Base-by-base conservation (phyloP, 2,329 filamentous ascomycete species). In the Ampelomyces quisqualis region DNA sequence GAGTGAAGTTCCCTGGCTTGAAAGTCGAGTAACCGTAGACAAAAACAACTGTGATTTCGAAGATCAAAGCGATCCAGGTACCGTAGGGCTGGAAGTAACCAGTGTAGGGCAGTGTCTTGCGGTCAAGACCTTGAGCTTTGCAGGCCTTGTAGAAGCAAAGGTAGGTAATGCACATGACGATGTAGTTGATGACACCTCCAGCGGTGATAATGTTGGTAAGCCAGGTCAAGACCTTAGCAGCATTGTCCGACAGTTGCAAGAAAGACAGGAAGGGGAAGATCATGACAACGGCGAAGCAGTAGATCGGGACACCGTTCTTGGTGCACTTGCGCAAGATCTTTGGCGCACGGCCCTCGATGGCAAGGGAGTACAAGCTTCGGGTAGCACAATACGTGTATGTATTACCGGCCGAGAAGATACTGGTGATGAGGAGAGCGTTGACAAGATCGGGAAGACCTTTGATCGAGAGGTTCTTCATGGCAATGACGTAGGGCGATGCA, bases 161-260 rank as follows among this genome's bases (percentile, higher is more conserved):
- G 63, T 79, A 82, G n/a, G 78, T 82, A 17, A 76, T 60, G 31
- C 69, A 70, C 69, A 82, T 81, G 60, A 78, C 72, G 38, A 68
- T 66, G 54, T 58, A 69, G 58, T 69, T 60, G 49, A 69, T 61
- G 5, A 67, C 40, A 57, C 87, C 84, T 1, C 85, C 86, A 0
- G 86, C 84, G 8, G 86, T 89, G 13, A 88, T 75, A 58, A 88
- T 68, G 43, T 79, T 85, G 27, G 87, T 78, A 51, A 90, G 81
- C 86, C 86, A 90, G 31, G 75, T 75, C 47, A 90, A 71, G 1
- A 90, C 87, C 19, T 82, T 79, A 3, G 85, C 77, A 0, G 82
- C 77, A 43, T 75, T 75, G 47, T 80, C 77, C 6, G 80, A 84
- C 13, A 91, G 76, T 64, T 90, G 84, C 33, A 90, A 70, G 67